Evolutionary conservation across 257 asterid genomes (phyloP), one percentile per base, ranked within the genome.

Genomic region (Penstemon davidsonii): DNA sequence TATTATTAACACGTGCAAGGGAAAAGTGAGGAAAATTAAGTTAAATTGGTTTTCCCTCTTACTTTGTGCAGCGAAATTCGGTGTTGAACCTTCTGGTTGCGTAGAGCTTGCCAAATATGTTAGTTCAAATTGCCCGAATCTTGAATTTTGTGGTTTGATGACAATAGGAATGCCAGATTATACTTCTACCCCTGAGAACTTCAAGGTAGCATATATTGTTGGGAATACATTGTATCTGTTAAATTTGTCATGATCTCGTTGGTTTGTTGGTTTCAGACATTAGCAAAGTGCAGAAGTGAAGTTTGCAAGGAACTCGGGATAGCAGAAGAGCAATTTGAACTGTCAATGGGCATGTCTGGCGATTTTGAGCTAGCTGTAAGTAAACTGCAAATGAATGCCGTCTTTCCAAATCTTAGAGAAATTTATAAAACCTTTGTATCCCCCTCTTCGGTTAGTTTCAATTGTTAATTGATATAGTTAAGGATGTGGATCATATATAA

Each of bases 311-410:
- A 79, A 43, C 86, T 88, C 66, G 97, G 87, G 74, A 85, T 86
- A 64, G 60, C 77, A 15, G 97, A 86, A 80, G 95, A 85, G 52
- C 86, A 79, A 62, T 88, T 89, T 65, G 95, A 88, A 68, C 88
- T 93, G 67, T 93, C 98, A 1, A 93, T 93, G 98, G 98, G 97
- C 86, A 93, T 93, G 96, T 93, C 98, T 11, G 89, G 96, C 5
- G 98, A 93, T 80, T 93, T 88, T 76, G 98, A 90, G 83, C 87
- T 90, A 61, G 97, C 97, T 58, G 98, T 90, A 76, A 84, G 97
- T 85, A 43, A 40, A 25, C 73, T 10, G 57, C 55, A 33, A 46
- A 7, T 36, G 7, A 15, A 2, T 43, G 47, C 15, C 51, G 8
- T 15, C 10, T 42, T 39, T 53, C 41, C 46, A 12, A 55, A 42